A percentile compares a stretch with the other conserved stretches of the same genome.
Conservation (phyloP, 306 rosid genomes). For the Vigna trinervia region DNA sequence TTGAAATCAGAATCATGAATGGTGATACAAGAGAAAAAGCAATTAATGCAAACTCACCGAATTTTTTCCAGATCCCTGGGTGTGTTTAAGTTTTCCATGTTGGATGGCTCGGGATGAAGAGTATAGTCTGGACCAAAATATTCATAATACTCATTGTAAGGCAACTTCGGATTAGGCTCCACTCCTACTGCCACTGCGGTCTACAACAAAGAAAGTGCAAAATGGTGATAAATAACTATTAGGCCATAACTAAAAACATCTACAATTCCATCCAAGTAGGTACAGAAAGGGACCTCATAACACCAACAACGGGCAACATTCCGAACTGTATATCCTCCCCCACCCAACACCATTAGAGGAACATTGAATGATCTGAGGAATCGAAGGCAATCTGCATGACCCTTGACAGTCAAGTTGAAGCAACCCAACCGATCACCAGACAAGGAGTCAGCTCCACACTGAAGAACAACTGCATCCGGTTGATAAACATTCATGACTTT, state of each 20-base stretch:
- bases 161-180: conserved; percentile 83
- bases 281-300: conserved; percentile 69
- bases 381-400: conserved; percentile 93
- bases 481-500: conserved; percentile 86
- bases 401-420: conserved; percentile 91
- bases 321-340: conserved; percentile 90
- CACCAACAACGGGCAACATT: conserved; percentile 98
- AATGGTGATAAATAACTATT: conserved; percentile 27
- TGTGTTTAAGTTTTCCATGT: conserved; percentile 74
- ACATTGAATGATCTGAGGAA: conserved; percentile 81
- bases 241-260: conserved; percentile 16
- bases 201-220: conserved; percentile 54
- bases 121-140: conserved; percentile 90
- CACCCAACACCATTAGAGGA: conserved; percentile 92
- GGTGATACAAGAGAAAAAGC: conserved; percentile 16
- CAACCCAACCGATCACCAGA: conserved; percentile 89
- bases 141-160: conserved; percentile 86
- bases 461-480: conserved; percentile 92
- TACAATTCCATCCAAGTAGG: conserved; percentile 19
- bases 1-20: conserved; percentile 22
- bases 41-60: conserved; percentile 56
- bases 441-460: conserved; percentile 91
- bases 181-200: conserved; percentile 95
- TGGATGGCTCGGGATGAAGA: conserved; percentile 71
- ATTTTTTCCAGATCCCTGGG: conserved; percentile 79